Evolutionary conservation across 768 basidiomycete genomes (phyloP), one percentile per base, ranked within the genome.

Genomic region (Kwoniella sp.): DNA sequence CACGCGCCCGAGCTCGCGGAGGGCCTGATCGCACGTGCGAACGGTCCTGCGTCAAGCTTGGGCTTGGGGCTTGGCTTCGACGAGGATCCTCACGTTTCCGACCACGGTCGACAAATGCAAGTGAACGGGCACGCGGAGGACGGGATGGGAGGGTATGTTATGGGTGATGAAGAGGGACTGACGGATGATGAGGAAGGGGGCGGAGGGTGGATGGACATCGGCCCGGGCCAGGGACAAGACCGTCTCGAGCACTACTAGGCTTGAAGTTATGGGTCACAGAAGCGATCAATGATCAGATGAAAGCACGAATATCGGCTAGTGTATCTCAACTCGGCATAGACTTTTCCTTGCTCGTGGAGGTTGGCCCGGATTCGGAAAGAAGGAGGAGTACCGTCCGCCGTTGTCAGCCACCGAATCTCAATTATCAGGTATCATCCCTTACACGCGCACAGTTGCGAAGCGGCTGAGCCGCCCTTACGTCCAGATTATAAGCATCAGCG

Each of bases 141-240:
- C 38, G 67, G 58, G 48, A 52, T 48, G 57, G 53, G 62, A 48
- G 61, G 67, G 53, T 75, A 75, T 54, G 71, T 77, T 26, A 68
- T 74, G 67, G 73, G 69, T 45, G 75, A 74, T 48, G 69, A 71
- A 25, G 90, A 88, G 20, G 95, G 94, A 63, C 82, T 97, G 67
- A 97, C 95, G 2, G 91, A 93, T 70, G 93, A 84, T 64, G 84
- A 93, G 58, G 82, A 82, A 31, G 80, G 80, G 28, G 80, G 79
- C 9, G 76, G 75, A 1, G 77, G 78, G 9, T 77, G 72, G 70
- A 71, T 75, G 63, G 74, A 71, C n/a, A 54, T 61, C 9, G 52
- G 25, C 13, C 26, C 15, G 64, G 29, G 20, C 20, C 34, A 29
- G 29, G 29, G 17, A 34, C n/a, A 29, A 12, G 54, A n/a, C 4